Percentiles rank a stretch among this genome's conserved stretches.
phyloP scores from a whole-genome alignment of 495 filamentous ascomycete species.

The Alectoria sarmentosa region DNA sequence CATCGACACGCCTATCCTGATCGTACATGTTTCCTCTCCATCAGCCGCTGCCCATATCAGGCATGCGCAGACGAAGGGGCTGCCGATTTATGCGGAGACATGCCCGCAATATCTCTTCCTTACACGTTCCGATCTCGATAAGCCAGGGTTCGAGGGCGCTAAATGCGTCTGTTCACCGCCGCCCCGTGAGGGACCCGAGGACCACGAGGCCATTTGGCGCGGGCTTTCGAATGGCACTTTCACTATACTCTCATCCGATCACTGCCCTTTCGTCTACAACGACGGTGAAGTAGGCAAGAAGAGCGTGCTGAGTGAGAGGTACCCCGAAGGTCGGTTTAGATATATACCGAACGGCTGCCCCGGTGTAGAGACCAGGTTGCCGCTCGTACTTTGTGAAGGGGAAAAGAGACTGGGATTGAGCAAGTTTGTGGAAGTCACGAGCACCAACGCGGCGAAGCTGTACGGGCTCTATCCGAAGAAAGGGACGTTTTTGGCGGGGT shows the following conservation, averaged over 20 bases:
- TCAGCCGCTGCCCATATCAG: constrained; percentile 46
- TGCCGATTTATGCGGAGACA: constrained; percentile 57
- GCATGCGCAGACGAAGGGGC: constrained; percentile 45
- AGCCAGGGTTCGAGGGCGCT: constrained; percentile 47
- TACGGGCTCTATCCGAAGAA: constrained; percentile 6
- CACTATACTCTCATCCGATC: constrained; percentile 43
- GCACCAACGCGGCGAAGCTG: constrained; percentile 2
- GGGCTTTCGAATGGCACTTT: constrained; percentile 43
- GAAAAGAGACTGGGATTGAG: not conserved
- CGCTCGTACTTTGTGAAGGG: not conserved
- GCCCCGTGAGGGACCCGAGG: constrained; percentile 31
- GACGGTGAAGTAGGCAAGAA: constrained; percentile 43
- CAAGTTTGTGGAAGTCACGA: constrained; percentile 10
- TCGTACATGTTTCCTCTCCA: constrained; percentile 52
- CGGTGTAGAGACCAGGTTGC: not conserved
- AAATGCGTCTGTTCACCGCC: constrained; percentile 47
- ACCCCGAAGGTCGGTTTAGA: not conserved
- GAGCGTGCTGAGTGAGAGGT: constrained; percentile 14
- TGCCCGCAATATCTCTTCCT: constrained; percentile 62
- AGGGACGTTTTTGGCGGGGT: not conserved
- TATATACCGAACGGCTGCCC: constrained; percentile 8
- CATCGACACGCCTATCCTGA: constrained; percentile 48
- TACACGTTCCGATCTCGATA: constrained; percentile 43
- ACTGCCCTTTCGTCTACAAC: constrained; percentile 49
- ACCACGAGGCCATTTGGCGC: constrained; percentile 40